These are phyloP conservation scores for Oryza officinalis DNA, from an alignment of 176 grass and related monocot genomes.

Conservation along the genomic window DNA sequence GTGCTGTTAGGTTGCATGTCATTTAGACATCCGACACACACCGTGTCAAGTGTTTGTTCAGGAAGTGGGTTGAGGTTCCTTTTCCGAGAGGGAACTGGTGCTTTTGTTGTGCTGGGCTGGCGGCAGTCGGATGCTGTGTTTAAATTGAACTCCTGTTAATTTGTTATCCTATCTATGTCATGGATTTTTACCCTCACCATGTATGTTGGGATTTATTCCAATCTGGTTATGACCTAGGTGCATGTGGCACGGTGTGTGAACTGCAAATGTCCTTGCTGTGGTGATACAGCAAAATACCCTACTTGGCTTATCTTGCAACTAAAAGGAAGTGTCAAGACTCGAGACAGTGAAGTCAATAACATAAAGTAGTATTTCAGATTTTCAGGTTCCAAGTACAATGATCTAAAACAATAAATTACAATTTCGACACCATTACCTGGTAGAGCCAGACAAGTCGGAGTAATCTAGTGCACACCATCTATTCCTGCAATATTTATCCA, in stretches of 20 bases:
- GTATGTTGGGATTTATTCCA: neutral
- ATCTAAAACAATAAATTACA: neutral
- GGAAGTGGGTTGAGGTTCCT: constrained; percentile 26
- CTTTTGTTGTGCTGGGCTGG: constrained; percentile 26
- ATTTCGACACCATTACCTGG: neutral
- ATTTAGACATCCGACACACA: constrained; percentile 1
- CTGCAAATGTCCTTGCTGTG: neutral
- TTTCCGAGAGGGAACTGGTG: constrained; percentile 6
- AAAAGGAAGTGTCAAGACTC: neutral
- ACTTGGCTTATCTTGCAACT: neutral
- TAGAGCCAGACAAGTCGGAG: neutral
- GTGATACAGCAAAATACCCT: neutral
- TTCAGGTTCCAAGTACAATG: neutral
- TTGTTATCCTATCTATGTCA: neutral
- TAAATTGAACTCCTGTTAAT: neutral
- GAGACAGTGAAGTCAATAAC: neutral
- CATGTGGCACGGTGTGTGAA: neutral
- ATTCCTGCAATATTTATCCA: neutral
- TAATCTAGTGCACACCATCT: neutral
- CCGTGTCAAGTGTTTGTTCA: constrained; percentile 28
- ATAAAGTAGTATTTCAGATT: neutral
- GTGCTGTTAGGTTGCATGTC: constrained; percentile 59
- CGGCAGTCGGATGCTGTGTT: constrained; percentile 3
- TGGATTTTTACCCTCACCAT: neutral
- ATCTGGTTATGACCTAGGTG: neutral